phyloP scores from a whole-genome alignment of 1,284 basidiomycete species.

The Pisolithus thermaeus region DNA sequence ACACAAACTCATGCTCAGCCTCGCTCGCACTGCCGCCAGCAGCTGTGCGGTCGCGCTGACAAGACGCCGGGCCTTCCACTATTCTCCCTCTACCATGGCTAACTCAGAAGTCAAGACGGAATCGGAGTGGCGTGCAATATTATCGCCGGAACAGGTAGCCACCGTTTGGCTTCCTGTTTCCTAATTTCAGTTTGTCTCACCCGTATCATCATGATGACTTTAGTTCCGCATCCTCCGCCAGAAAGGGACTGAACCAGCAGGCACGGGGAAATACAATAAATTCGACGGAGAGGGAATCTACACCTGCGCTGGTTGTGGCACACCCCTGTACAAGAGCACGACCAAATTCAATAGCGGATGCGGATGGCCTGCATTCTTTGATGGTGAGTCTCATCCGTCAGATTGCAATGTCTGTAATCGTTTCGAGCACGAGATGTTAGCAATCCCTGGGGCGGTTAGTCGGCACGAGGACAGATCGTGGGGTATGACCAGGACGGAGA shows the following conservation, averaged over 20 bases:
- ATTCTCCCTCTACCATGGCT: constrained; percentile 12
- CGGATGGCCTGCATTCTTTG: constrained; percentile 97
- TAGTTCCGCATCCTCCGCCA: constrained; percentile 83
- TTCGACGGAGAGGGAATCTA: constrained; percentile 66
- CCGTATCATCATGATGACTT: not conserved
- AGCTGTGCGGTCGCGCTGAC: not conserved
- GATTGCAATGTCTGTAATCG: not conserved
- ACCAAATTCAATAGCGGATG: constrained; percentile 94
- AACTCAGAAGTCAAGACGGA: constrained; percentile 53
- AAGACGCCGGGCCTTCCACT: constrained; percentile 1
- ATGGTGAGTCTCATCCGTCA: constrained; percentile 44
- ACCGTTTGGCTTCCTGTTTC: not conserved
- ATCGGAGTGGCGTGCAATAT: constrained; percentile 80
- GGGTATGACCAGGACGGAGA: constrained; percentile 66
- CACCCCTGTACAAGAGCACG: constrained; percentile 77
- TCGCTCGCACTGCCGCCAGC: too few species aligned
- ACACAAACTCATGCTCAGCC: not conserved
- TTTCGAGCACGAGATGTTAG: constrained; percentile 33
- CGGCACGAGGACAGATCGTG: constrained; percentile 56
- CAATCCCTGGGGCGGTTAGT: constrained; percentile 86
- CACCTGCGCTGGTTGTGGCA: constrained; percentile 62
- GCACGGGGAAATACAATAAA: constrained; percentile 77
- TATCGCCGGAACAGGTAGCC: constrained; percentile 76
- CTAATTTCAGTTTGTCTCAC: not conserved
- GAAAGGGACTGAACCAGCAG: constrained; percentile 82